Evolutionary conservation across 371 early-diverging fungal genomes (phyloP).

Genomic region (Lichtheimia ramosa): DNA sequence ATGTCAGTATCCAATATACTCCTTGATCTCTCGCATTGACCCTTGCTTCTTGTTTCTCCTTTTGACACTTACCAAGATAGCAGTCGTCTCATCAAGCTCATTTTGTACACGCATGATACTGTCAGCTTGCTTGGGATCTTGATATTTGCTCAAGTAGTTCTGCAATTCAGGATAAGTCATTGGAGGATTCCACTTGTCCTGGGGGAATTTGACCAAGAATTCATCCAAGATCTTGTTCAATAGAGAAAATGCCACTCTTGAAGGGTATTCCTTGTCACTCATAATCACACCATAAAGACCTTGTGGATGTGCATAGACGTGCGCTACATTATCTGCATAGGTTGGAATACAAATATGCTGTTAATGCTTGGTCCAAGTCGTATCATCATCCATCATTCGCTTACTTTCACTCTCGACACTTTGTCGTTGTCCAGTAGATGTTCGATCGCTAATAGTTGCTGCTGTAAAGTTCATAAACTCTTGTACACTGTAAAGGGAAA

Average conservation of each 20-base stretch:
- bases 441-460: conserved; percentile 86
- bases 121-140: conserved; percentile 94
- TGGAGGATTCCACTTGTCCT: conserved; percentile 53
- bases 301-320: conserved; percentile 75
- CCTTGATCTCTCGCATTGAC: background rate
- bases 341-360: too few relatives aligned
- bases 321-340: conserved; percentile 78
- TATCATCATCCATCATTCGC: background rate
- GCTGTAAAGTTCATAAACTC: conserved; percentile 91
- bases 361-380: too few relatives aligned
- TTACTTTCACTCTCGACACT: conserved; percentile 85
- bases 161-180: conserved; percentile 73
- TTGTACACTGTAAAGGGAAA: conserved; percentile 61
- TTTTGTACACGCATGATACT: conserved; percentile 94
- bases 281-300: conserved; percentile 81
- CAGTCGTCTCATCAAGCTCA: conserved; percentile 98
- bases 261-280: conserved; percentile 92
- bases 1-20: background rate
- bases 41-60: background rate
- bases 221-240: conserved; percentile 88
- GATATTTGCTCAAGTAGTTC: conserved; percentile 76
- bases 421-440: conserved; percentile 79
- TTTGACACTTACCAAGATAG: conserved; percentile 69
- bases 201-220: conserved; percentile 71
- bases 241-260: conserved; percentile 86